Base-by-base conservation (phyloP, 257 asterid genomes). In the Gardenia jasminoides region DNA sequence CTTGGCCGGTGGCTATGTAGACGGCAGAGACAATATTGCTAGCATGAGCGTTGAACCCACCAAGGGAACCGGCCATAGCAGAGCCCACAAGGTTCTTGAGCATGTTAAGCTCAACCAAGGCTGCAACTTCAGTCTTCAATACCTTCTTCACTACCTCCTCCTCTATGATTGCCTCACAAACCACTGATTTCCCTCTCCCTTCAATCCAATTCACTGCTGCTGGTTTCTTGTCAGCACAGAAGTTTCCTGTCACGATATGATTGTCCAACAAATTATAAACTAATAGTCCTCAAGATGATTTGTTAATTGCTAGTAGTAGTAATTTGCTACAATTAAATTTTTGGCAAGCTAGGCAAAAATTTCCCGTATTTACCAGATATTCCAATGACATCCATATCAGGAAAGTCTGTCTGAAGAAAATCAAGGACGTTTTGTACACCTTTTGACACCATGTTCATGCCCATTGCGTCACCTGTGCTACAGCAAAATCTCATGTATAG, bases 381-480 rank as follows among this genome's bases (percentile, higher is more conserved):
- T 31, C 90, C 92, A 12, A 86, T 82, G 30, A 88, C 89, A 62
- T 88, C 92, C 92, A 88, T 86, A 74, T 88, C 92, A 48, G 90
- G 88, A 69, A 81, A 86, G 66, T 88, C 92, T 19, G 28, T 66
- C 47, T 80, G 87, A 66, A 88, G 85, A 79, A n/a, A 88, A 76
- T 88, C 92, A 17, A 88, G 81, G 74, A 88, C 90, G 47, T 88
- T 86, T 59, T 88, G 90, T 1, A 88, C 92, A 30, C 92, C 92
- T 52, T 88, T 88, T 46, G 92, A 88, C 7, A 88, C 90, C 92
- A 88, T 88, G 74, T 88, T 88, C 90, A 86, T 88, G 56, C 92
- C 92, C 92, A 88, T 88, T 48, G 92, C 92, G 82, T 88, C 92
- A 66, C 90, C 92, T n/a, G 92, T 88, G 81, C 89, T 76, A 76